Conservation (phyloP, 169 alveolate genomes). For the Babesia gibsoni region DNA sequence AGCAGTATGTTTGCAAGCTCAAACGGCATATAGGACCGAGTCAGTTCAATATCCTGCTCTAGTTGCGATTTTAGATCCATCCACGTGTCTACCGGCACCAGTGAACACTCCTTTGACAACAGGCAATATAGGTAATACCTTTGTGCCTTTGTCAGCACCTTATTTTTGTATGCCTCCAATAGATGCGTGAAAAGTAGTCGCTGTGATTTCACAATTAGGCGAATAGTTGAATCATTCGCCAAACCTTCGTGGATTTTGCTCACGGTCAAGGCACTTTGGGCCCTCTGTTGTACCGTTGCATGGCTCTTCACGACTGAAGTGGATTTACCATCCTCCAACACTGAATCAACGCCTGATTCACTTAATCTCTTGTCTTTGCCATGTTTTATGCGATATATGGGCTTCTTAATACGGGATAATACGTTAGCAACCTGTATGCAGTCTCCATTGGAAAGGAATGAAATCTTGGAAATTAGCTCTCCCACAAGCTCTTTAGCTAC, state of each 20-base stretch:
- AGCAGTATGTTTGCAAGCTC: constrained; percentile 51
- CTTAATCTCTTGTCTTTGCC: neutral
- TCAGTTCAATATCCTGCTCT: neutral
- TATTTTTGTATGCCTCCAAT: constrained; percentile 14
- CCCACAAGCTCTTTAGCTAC: constrained; percentile 1
- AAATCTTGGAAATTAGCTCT: constrained; percentile 28
- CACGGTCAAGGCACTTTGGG: neutral
- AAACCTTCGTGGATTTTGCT: neutral
- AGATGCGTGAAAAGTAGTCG: neutral
- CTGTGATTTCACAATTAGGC: constrained; percentile 21
- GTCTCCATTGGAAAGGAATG: constrained; percentile 51
- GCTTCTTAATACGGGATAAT: constrained; percentile 44
- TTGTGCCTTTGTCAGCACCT: constrained; percentile 35
- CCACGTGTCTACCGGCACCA: constrained; percentile 34
- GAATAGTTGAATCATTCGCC: neutral
- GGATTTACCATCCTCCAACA: neutral
- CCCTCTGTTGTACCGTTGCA: neutral
- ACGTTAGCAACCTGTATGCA: constrained; percentile 14
- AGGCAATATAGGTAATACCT: constrained; percentile 36
- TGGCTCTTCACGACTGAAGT: neutral
- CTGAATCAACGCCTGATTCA: neutral
- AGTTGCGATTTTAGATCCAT: neutral
- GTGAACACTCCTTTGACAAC: constrained; percentile 42
- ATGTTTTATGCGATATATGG: constrained; percentile 2
- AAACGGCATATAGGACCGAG: constrained; percentile 9